Evolutionary conservation across 108 stramenopile genomes (phyloP).

Genomic region (Pseudonitzschia pungens): DNA sequence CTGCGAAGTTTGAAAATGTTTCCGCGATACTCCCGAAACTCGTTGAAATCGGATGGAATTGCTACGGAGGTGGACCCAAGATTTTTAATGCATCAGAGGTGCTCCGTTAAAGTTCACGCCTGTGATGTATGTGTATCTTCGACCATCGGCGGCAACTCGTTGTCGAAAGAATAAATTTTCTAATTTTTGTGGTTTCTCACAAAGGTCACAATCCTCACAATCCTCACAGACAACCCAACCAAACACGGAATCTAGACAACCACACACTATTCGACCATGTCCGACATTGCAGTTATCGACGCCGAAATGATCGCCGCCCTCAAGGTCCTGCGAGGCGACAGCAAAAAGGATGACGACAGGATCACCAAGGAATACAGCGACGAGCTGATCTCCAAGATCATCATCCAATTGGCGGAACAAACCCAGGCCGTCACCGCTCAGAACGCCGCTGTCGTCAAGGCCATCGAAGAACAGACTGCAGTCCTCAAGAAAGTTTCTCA

Average conservation of each 20-base stretch:
- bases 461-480: background rate
- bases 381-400: background rate
- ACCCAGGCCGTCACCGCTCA: background rate
- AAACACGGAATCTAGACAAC: background rate
- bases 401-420: background rate
- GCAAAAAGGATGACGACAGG: background rate
- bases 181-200: no score
- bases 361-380: constrained; percentile 1
- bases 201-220: no score
- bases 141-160: no score
- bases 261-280: background rate
- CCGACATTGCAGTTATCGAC: background rate
- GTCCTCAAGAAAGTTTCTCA: background rate
- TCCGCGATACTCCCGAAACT: no score
- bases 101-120: no score
- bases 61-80: no score
- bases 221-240: no score
- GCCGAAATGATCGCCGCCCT: constrained; percentile 1
- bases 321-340: background rate
- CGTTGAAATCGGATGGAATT: no score
- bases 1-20: no score
- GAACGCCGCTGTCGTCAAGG: background rate
- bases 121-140: no score
- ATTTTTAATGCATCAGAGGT: no score
- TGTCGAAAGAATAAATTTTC: no score